These are phyloP conservation scores for Skeletonema marinoi DNA, from an alignment of 108 stramenopile species.

Conservation along the genomic window DNA sequence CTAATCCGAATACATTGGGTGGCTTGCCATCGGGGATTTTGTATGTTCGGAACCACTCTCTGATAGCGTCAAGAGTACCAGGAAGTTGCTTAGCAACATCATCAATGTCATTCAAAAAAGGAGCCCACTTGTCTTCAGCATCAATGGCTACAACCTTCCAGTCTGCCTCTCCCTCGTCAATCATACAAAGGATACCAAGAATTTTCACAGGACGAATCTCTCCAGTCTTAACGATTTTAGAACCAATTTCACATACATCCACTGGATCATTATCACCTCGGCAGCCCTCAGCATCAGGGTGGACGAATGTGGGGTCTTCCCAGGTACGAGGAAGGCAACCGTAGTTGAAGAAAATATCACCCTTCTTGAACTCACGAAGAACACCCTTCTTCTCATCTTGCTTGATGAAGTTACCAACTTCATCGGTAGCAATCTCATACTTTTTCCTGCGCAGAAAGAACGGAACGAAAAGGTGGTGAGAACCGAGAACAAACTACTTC, in stretches of 20 bases:
- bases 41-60: conserved; percentile 99
- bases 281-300: conserved; percentile 91
- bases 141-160: conserved; percentile 98
- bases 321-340: conserved; percentile 98
- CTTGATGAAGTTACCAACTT: conserved; percentile 96
- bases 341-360: conserved; percentile 99
- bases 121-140: conserved; percentile 94
- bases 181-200: conserved; percentile 95
- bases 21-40: conserved; percentile 99
- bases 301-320: conserved; percentile 95
- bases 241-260: conserved; percentile 92
- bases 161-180: conserved; percentile 98
- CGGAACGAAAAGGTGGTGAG: background rate
- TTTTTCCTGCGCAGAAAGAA: conserved; percentile 72
- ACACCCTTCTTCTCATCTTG: conserved; percentile 95
- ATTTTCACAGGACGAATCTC: conserved; percentile 95
- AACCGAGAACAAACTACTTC: background rate
- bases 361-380: conserved; percentile 93
- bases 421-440: conserved; percentile 95
- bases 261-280: conserved; percentile 96
- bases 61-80: conserved; percentile 86
- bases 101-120: conserved; percentile 93
- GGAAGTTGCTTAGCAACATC: conserved; percentile 95
- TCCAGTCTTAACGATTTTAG: conserved; percentile 71
- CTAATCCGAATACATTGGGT: conserved; percentile 92